Evolutionary conservation across 208 protist genomes (phyloP), one percentile per base, ranked within the genome.

Genomic region (Trypanosomatidae sp.): DNA sequence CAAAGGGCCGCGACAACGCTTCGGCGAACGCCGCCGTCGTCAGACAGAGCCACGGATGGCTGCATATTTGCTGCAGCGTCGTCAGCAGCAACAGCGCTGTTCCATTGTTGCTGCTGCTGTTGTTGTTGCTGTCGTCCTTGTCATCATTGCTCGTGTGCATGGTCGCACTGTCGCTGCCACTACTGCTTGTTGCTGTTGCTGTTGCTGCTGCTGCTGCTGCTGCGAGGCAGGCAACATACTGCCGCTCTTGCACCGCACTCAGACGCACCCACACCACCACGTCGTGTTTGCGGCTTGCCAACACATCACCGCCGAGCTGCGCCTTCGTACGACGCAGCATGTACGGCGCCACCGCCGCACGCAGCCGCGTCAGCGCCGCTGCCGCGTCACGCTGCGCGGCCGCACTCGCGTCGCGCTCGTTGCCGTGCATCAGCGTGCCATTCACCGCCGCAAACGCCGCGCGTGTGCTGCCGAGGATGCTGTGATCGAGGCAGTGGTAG

Each of bases 251-350:
- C n/a, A 63, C 48, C 8, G 54, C 56, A 7, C 61, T 64, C 18
- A 92, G 51, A 19, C 53, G 48, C 43, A 92, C 61, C 78, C 82
- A 92, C 40, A 88, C 53, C 23, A 92, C 71, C n/a, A 67, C 42
- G 50, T 92, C 82, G 21, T 68, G 62, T 63, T 92, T 92, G 7
- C 7, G 22, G 38, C 51, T 66, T 15, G 42, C 23, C n/a, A 76
- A 23, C 22, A 70, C 62, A 7, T 33, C 57, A 3, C 48, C 16
- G 0, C 22, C 32, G 5, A 76, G 25, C 20, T 77, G 61, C 23
- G 52, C 57, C 57, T 92, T 92, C 33, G 82, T 74, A 6, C 82
- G 71, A 2, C 82, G 76, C 33, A 92, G 69, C 71, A 83, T 87
- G 26, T 68, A 86, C 22, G 77, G 74, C 15, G 55, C 33, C 24